These are phyloP conservation scores for Skeletonema costatum DNA, from an alignment of 108 stramenopile species.

Conservation along the genomic window DNA sequence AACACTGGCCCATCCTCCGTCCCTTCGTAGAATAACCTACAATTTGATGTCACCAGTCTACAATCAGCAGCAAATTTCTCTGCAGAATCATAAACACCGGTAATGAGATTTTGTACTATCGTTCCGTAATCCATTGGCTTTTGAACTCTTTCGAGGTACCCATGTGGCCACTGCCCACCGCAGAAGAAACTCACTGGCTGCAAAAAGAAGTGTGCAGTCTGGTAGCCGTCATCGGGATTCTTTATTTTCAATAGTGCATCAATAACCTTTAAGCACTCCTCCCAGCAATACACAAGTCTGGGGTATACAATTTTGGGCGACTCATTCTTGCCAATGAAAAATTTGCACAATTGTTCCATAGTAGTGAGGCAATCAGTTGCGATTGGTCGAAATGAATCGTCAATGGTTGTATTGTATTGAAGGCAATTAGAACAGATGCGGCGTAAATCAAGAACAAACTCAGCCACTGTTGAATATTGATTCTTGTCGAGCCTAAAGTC, in stretches of 20 bases:
- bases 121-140: constrained; percentile 84
- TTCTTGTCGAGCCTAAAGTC: constrained; percentile 62
- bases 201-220: constrained; percentile 78
- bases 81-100: constrained; percentile 64
- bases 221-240: constrained; percentile 70
- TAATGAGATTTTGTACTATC: constrained; percentile 65
- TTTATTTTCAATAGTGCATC: constrained; percentile 64
- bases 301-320: constrained; percentile 64
- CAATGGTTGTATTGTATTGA: constrained; percentile 68
- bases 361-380: constrained; percentile 56
- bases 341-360: constrained; percentile 64
- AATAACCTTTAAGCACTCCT: constrained; percentile 64
- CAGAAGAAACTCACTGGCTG: constrained; percentile 76
- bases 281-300: constrained; percentile 79
- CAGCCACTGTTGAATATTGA: constrained; percentile 57
- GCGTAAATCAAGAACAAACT: constrained; percentile 77
- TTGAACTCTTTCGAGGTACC: constrained; percentile 64
- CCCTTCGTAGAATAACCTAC: constrained; percentile 63
- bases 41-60: constrained; percentile 69
- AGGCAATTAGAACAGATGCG: constrained; percentile 83
- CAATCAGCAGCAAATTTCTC: constrained; percentile 74
- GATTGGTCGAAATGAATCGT: constrained; percentile 67
- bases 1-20: constrained; percentile 59
- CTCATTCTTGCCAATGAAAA: constrained; percentile 66
- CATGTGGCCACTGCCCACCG: constrained; percentile 64